These are phyloP conservation scores for Crepidotus variabilis DNA, from an alignment of 768 basidiomycete species.

Conservation along the genomic window DNA sequence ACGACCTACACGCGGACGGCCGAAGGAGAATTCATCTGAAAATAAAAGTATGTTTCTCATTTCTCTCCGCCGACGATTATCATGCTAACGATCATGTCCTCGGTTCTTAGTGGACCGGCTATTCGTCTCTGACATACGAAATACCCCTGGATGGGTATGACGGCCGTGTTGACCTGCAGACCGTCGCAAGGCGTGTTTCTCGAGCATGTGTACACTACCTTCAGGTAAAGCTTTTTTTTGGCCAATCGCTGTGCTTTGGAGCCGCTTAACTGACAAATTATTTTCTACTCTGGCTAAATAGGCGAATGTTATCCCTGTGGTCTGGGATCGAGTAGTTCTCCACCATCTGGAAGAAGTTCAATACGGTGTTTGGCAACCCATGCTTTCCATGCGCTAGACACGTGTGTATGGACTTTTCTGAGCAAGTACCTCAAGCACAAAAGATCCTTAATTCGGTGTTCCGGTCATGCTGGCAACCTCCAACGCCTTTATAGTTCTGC, in stretches of 20 bases:
- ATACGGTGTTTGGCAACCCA: slow-evolving; percentile 72
- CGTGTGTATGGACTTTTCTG: slow-evolving; percentile 1
- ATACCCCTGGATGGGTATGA: slow-evolving; percentile 68
- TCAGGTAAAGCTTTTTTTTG: slow-evolving; percentile 40
- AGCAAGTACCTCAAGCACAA: background rate
- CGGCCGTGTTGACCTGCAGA: slow-evolving; percentile 61
- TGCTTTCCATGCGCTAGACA: slow-evolving; percentile 44
- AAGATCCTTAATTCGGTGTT: too few species aligned
- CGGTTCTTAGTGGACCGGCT: slow-evolving; percentile 59
- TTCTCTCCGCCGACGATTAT: background rate
- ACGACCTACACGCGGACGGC: slow-evolving; percentile 63
- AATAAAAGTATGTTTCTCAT: slow-evolving; percentile 42
- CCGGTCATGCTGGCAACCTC: too few species aligned
- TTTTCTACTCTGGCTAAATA: slow-evolving; percentile 21
- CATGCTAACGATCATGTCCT: slow-evolving; percentile 4
- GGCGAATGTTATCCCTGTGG: slow-evolving; percentile 68
- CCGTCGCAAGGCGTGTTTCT: slow-evolving; percentile 63
- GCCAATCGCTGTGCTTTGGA: background rate
- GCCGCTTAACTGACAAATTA: slow-evolving; percentile 1
- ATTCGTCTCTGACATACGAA: slow-evolving; percentile 67
- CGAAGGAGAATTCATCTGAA: slow-evolving; percentile 58
- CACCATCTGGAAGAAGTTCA: slow-evolving; percentile 69
- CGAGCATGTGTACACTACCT: slow-evolving; percentile 74
- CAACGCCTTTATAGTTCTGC: too few species aligned
- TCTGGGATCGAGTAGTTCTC: slow-evolving; percentile 65